Evolutionary conservation across 2,329 filamentous ascomycete genomes (phyloP), one percentile per base, ranked within the genome.

Genomic region (Trichophyton mentagrophytes): DNA sequence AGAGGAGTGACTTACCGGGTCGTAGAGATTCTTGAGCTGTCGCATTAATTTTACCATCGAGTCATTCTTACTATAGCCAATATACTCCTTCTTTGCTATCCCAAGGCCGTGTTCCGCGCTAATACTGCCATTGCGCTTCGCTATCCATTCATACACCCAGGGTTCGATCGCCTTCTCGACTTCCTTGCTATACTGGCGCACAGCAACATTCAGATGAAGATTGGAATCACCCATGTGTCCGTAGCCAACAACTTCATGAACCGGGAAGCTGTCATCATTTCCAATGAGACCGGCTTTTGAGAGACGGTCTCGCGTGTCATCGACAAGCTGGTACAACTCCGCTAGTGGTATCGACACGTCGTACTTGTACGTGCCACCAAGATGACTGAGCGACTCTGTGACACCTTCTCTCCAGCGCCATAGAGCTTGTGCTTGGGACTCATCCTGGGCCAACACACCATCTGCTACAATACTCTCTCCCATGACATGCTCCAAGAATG

Each of bases 141-240:
- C 80, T 66, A 97, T 92, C 93, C 93, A 99, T 77, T 99, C 90
- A 71, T 96, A 99, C 25, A 99, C 89, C 76, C 88, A 99, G 0
- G 95, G 93, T 78, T 99, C 93, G 44, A 99, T 81, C 27, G 83
- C 79, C 74, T 88, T 83, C 77, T 99, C 93, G 27, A 99, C 89
- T 61, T 83, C 80, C 75, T 91, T 88, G 74, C 93, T 89, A 74
- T 93, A 97, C 63, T 86, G 78, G 63, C 91, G 79, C 17, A 89
- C 87, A 1, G 88, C 82, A 38, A 99, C 83, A 74, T 99, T 99
- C 66, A 99, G 80, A 75, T 99, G 95, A 65, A 99, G 76, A 75
- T 99, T 99, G 2, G 88, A 85, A 74, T 99, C 93, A 44, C 93
- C 95, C 91, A 99, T 97, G 73, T 99, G 93, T 38, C 93, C 93